Percentiles rank a stretch among this genome's conserved stretches.
Conservation (phyloP, 352 stramenopile genomes). For the Phytophthora sojae region DNA sequence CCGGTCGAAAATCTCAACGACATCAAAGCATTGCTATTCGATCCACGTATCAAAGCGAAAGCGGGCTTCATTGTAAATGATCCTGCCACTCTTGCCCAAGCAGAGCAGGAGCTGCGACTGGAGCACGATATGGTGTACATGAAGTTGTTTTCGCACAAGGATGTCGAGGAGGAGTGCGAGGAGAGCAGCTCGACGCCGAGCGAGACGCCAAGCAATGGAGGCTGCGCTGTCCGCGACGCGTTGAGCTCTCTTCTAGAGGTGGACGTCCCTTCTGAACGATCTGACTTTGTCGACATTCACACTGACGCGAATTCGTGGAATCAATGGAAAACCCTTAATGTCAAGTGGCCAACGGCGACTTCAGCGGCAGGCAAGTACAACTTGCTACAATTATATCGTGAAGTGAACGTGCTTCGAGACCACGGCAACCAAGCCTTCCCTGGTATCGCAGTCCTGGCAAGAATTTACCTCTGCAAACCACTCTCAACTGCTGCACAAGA, state of each 20-base stretch:
- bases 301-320: slow-evolving; percentile 5
- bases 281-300: background rate
- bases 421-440: background rate
- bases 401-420: slow-evolving; percentile 10
- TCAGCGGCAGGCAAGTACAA: slow-evolving; percentile 6
- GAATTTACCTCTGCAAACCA: slow-evolving; percentile 6
- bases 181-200: background rate
- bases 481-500: slow-evolving; percentile 8
- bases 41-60: slow-evolving; percentile 21
- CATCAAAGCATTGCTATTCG: slow-evolving; percentile 16
- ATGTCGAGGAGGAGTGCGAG: background rate
- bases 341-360: background rate
- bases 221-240: background rate
- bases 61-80: slow-evolving; percentile 3
- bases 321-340: background rate
- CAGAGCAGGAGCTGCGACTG: background rate
- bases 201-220: background rate
- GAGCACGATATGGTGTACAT: background rate
- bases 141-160: background rate
- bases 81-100: background rate
- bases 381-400: slow-evolving; percentile 3
- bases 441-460: background rate
- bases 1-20: slow-evolving; percentile 2
- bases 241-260: background rate
- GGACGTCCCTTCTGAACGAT: background rate